Evolutionary conservation across 140 eudicot species (phyloP), one percentile per base, ranked within the genome.

Genomic region (Senecio squalidus): DNA sequence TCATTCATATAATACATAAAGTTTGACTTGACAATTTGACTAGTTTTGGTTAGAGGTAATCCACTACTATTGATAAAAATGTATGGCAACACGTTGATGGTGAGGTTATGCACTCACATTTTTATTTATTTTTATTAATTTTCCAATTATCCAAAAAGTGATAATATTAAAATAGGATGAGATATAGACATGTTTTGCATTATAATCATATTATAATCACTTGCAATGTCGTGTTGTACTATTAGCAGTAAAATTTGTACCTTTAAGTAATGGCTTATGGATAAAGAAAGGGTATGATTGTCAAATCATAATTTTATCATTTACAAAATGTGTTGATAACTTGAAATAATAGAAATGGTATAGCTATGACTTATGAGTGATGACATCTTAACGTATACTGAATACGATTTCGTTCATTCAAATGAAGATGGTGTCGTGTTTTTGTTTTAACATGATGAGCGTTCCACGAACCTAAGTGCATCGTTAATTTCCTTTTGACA

Each of bases 91-190:
- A 65, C 71, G 71, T 52, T 52, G 62, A 39, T 64, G 39, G 52
- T 52, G 41, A 51, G 61, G 72, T 31, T 28, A 43, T 55, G 73
- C 73, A 67, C 73, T 55, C 72, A 67, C 66, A 67, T 4, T 22
- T 67, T 55, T 45, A 24, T 17, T 20, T 47, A 3, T 46, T 28
- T 44, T 3, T 39, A 9, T 43, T 3, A 9, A 16, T n/a, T n/a
- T n/a, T n/a, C n/a, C n/a, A n/a, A n/a, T n/a, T n/a, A n/a, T n/a
- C n/a, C n/a, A n/a, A n/a, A n/a, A n/a, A n/a, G n/a, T n/a, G n/a
- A n/a, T n/a, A n/a, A n/a, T n/a, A n/a, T n/a, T n/a, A n/a, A n/a
- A n/a, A n/a, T n/a, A n/a, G n/a, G n/a, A n/a, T n/a, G n/a, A n/a
- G n/a, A n/a, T n/a, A n/a, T n/a, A n/a, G n/a, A n/a, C n/a, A n/a